phyloP scores from a whole-genome alignment of 192 early-diverging fungal genomes.

The Physocladia obscura region DNA sequence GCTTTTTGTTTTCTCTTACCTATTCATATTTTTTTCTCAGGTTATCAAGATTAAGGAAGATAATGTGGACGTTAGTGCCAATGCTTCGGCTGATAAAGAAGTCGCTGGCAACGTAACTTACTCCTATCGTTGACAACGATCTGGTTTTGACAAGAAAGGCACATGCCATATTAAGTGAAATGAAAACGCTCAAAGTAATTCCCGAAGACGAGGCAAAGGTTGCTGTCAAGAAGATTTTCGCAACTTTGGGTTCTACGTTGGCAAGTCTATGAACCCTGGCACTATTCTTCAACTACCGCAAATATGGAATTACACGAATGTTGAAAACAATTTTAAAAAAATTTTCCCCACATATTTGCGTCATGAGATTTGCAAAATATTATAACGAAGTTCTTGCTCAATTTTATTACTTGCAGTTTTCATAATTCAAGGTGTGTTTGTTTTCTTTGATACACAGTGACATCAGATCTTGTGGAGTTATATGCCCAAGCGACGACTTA shows the following conservation, averaged over 20 bases:
- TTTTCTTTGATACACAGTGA: too few species aligned
- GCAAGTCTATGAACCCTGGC: conserved; percentile 84
- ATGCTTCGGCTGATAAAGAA: conserved; percentile 79
- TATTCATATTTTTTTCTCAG: conserved; percentile 39
- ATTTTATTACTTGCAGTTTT: too few species aligned
- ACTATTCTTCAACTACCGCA: conserved; percentile 94
- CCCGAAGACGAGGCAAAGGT: conserved; percentile 56
- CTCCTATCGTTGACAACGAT: conserved; percentile 71
- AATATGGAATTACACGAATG: conserved; percentile 88
- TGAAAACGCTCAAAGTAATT: conserved; percentile 78
- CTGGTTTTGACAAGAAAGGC: conserved; percentile 87
- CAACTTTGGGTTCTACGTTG: conserved; percentile 87
- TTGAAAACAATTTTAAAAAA: too few species aligned
- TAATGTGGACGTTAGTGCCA: conserved; percentile 83
- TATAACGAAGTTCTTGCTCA: too few species aligned
- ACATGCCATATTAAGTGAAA: conserved; percentile 86
- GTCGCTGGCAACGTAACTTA: conserved; percentile 73
- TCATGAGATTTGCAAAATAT: too few species aligned
- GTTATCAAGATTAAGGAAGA: conserved; percentile 70
- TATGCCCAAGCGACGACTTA: too few species aligned
- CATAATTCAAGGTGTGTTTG: too few species aligned
- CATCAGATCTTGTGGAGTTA: too few species aligned
- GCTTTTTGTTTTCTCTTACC: too few species aligned
- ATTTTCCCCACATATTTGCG: too few species aligned
- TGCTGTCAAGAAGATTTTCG: conserved; percentile 78